Conservation (phyloP, 768 basidiomycete species). For the Agaricus subrufescens region DNA sequence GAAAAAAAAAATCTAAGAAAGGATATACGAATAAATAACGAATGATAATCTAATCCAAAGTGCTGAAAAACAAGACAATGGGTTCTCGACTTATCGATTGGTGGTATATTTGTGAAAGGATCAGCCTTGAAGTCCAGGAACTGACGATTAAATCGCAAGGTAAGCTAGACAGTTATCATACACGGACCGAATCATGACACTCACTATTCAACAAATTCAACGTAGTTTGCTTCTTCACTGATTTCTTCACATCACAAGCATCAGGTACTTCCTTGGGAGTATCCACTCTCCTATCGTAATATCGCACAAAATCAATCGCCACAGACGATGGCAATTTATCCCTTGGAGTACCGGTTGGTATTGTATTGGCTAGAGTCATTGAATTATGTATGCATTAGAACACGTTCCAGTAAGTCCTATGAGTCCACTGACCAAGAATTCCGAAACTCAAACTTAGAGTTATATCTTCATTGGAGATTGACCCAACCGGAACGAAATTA, state of each 20-base stretch:
- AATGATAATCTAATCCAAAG: too few species aligned
- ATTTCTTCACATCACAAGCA: neutral
- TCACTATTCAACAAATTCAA: constrained; percentile 5
- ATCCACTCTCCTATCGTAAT: neutral
- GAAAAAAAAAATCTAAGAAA: too few species aligned
- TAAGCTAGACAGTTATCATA: too few species aligned
- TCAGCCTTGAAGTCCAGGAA: too few species aligned
- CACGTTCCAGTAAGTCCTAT: neutral
- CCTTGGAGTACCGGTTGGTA: neutral
- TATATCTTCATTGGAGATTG: neutral
- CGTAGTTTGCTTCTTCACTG: neutral
- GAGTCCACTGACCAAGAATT: neutral
- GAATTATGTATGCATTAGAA: too few species aligned
- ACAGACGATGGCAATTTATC: neutral
- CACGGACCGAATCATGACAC: neutral
- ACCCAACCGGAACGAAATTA: neutral
- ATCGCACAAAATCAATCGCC: constrained; percentile 4
- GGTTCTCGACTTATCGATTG: too few species aligned
- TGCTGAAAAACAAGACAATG: too few species aligned
- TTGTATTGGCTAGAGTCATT: neutral
- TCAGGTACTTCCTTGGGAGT: neutral
- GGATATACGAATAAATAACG: too few species aligned
- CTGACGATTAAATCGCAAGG: too few species aligned
- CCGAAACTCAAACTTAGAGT: constrained; percentile 2
- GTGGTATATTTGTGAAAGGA: too few species aligned